Percentiles rank a stretch among this genome's conserved stretches.
Evolutionary conservation across 208 protist species (phyloP).

Genomic region (Entamoeba moshkovskii): DNA sequence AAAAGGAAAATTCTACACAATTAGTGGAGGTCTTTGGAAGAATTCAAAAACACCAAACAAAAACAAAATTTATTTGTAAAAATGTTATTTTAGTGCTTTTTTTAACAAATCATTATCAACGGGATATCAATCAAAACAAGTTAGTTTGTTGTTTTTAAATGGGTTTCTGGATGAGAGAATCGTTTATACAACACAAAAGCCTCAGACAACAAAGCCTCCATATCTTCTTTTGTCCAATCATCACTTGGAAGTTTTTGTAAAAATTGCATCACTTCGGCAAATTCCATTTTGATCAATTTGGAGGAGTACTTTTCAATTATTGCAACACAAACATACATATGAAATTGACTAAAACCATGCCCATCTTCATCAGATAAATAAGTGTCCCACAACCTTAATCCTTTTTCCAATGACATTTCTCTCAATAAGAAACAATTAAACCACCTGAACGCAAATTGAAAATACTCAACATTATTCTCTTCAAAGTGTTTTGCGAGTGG

Average conservation of each 20-base stretch:
- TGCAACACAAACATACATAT: constrained; percentile 21
- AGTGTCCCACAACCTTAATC: constrained; percentile 16
- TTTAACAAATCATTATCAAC: too few species aligned
- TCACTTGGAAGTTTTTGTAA: not conserved
- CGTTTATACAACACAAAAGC: not conserved
- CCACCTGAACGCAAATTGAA: constrained; percentile 28
- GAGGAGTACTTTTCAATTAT: constrained; percentile 4
- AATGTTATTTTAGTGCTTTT: too few species aligned
- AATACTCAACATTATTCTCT: constrained; percentile 16
- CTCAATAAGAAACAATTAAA: constrained; percentile 19
- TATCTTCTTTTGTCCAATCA: not conserved
- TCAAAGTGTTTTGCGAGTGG: not conserved
- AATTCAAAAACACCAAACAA: too few species aligned
- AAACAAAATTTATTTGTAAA: too few species aligned
- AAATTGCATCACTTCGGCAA: not conserved
- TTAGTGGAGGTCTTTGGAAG: too few species aligned
- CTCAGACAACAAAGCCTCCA: not conserved
- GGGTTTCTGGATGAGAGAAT: too few species aligned
- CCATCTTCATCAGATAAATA: constrained; percentile 15
- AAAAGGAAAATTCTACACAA: too few species aligned
- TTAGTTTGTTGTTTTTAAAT: too few species aligned
- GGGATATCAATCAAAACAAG: too few species aligned
- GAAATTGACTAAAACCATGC: constrained; percentile 5
- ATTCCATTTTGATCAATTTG: not conserved
- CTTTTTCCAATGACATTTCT: constrained; percentile 4